Base-by-base conservation (phyloP, 2,329 filamentous ascomycete genomes). In the Amauroascus verrucosus region DNA sequence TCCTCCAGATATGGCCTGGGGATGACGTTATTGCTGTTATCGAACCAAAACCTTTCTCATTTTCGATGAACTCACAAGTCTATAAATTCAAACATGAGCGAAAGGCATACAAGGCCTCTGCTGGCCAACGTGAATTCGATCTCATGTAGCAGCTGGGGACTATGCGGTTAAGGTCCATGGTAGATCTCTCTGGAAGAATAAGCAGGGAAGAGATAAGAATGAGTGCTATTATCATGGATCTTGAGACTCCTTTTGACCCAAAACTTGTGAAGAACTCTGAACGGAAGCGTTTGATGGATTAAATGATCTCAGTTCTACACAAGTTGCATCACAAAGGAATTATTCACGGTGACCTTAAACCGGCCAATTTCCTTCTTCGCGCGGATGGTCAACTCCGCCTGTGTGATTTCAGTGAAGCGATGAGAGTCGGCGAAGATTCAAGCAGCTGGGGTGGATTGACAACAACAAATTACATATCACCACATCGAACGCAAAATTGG, bases 311-410 rank as follows among this genome's bases (percentile, higher is more conserved):
- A 32, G 40, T 51, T 22, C 22, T 51, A 30, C 48, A 33, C 8
- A 20, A 51, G 43, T 33, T 53, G 30, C 49, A 56, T 45, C 20
- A n/a, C 38, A 53, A 56, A 32, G 33, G 48, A 48, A 54, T 56
- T 28, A 50, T 56, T 43, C 52, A 56, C 24, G 55, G 55, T 6
- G 55, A 56, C 35, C 13, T 54, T 38, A 54, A 56, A 44, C 52
- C 51, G 11, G 24, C 32, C 5, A 56, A 54, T 28, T 40, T 56
- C 26, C 55, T 56, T 48, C 35, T 54, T 44, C 52, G 52, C 30
- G 4, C 20, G 11, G 52, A 54, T 51, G 52, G 48, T 38, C 40
- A 24, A 30, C 51, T 56, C 47, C 46, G 46, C 30, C 52, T 54
- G 2, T 54, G 52, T 37, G 41, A 56, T 32, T 56, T 56, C 38